These are phyloP conservation scores for Boletus huronensis DNA, from an alignment of 768 basidiomycete species.

Conservation along the genomic window DNA sequence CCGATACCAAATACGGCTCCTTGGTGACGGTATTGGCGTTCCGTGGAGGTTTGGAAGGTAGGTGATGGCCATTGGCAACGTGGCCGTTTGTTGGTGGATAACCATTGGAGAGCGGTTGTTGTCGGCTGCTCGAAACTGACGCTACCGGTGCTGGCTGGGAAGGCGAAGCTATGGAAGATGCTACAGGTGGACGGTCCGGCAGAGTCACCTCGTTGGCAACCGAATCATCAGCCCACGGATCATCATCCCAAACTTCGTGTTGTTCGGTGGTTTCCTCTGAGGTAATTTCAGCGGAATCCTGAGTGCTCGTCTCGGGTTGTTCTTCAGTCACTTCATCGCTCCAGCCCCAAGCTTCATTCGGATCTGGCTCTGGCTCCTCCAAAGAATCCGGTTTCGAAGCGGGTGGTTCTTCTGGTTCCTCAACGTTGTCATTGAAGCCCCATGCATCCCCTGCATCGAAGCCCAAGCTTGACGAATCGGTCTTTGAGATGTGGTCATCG, in stretches of 20 bases:
- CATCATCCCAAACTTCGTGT: slow-evolving; percentile 59
- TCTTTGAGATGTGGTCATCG: slow-evolving; percentile 34
- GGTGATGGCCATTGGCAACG: slow-evolving; percentile 13
- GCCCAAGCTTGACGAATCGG: slow-evolving; percentile 24
- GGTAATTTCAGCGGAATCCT: slow-evolving; percentile 7
- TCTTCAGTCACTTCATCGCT: slow-evolving; percentile 44
- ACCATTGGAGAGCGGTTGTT: slow-evolving; percentile 34
- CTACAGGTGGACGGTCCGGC: slow-evolving; percentile 27
- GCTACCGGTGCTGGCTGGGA: slow-evolving; percentile 35
- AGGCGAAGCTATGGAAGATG: slow-evolving; percentile 23
- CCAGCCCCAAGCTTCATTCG: slow-evolving; percentile 75
- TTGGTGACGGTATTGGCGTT: slow-evolving; percentile 18
- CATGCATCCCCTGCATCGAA: slow-evolving; percentile 38
- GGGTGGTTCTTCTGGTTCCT: slow-evolving; percentile 19
- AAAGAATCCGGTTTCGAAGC: slow-evolving; percentile 17
- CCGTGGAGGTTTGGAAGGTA: slow-evolving; percentile 19
- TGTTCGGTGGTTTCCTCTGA: slow-evolving; percentile 35
- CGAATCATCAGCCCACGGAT: slow-evolving; percentile 61
- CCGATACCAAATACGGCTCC: slow-evolving; percentile 62
- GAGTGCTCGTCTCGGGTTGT: slow-evolving; percentile 25
- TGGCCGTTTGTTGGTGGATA: slow-evolving; percentile 23
- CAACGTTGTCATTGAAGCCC: slow-evolving; percentile 52
- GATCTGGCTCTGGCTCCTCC: slow-evolving; percentile 34
- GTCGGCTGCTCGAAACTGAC: slow-evolving; percentile 56
- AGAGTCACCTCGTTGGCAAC: slow-evolving; percentile 26